Evolutionary conservation across 768 basidiomycete genomes (phyloP), one percentile per base, ranked within the genome.

Genomic region (Lactarius hengduanensis): DNA sequence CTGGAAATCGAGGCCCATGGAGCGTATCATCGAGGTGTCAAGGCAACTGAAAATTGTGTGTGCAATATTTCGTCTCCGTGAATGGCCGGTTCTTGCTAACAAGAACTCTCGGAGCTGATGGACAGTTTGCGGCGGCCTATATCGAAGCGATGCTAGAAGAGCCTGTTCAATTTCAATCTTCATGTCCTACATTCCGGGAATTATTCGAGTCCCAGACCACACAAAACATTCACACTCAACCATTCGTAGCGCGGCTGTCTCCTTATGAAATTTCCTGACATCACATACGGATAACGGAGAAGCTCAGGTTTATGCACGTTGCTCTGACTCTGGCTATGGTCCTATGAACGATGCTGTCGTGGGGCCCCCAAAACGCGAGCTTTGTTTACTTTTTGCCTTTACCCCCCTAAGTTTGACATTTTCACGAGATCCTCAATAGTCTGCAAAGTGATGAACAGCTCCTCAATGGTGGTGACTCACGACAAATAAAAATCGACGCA

Each of bases 281-380:
- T 70, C 80, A 78, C 5, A 75, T 81, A n/a, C 79, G 87, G 7
- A 81, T 91, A 15, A 74, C 88, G 20, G 87, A 91, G 70, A 91
- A 91, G 67, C 74, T 92, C n/a, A n/a, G n/a, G n/a, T n/a, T n/a
- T 16, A 84, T 82, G 3, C 88, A 92, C 69, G n/a, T n/a, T n/a
- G n/a, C n/a, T n/a, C n/a, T n/a, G n/a, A n/a, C n/a, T n/a, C n/a
- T n/a, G n/a, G n/a, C n/a, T n/a, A n/a, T n/a, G n/a, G n/a, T n/a
- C n/a, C n/a, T n/a, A n/a, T n/a, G 64, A 89, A 89, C 63, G 83
- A 83, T 61, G 77, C 82, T 10, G 84, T 90, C 47, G 81, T 84
- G 16, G 82, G 82, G 0, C 50, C 75, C n/a, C 90, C n/a, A 92
- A 74, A 92, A 91, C 84, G 84, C 60, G 88, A 92, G 82, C 91